A percentile compares a stretch with the other conserved stretches of the same genome.
Conservation (phyloP, 768 basidiomycete species). For the Coprinopsis sp. region DNA sequence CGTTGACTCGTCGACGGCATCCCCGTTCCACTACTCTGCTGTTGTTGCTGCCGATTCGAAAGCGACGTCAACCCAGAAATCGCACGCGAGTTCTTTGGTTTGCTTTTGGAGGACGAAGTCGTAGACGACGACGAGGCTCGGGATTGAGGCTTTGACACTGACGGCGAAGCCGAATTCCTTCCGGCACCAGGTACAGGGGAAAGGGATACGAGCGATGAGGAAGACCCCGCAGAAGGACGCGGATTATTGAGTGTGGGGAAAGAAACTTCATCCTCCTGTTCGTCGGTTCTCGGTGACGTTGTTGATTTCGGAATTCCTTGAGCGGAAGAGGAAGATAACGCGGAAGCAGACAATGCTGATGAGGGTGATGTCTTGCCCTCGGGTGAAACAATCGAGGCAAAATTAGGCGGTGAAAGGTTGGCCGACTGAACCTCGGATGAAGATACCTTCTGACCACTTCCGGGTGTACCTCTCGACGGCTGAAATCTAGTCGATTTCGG, state of each 20-base stretch:
- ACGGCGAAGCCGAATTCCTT: conserved; percentile 8
- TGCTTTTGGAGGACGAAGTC: background rate
- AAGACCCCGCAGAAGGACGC: too few relatives aligned
- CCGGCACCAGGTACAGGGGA: too few relatives aligned
- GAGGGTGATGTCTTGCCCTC: background rate
- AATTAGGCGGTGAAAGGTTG: background rate
- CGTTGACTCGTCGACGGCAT: too few relatives aligned
- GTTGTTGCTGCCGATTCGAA: too few relatives aligned
- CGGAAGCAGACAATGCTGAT: too few relatives aligned
- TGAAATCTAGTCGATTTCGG: background rate
- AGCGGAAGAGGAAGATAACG: too few relatives aligned
- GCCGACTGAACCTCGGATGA: conserved; percentile 6
- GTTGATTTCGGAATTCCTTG: background rate
- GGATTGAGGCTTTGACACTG: conserved; percentile 7
- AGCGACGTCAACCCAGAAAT: too few relatives aligned
- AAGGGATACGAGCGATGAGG: conserved; percentile 3
- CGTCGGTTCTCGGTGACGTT: background rate
- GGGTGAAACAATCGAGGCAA: background rate
- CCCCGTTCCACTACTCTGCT: too few relatives aligned
- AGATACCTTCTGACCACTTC: background rate
- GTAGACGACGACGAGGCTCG: conserved; percentile 5
- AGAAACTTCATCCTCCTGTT: conserved; percentile 10
- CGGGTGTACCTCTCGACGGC: background rate
- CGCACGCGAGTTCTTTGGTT: too few relatives aligned
- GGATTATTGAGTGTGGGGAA: conserved; percentile 11